These are phyloP conservation scores for Neofusicoccum parvum DNA, from an alignment of 2,329 filamentous ascomycete genomes.

Conservation along the genomic window DNA sequence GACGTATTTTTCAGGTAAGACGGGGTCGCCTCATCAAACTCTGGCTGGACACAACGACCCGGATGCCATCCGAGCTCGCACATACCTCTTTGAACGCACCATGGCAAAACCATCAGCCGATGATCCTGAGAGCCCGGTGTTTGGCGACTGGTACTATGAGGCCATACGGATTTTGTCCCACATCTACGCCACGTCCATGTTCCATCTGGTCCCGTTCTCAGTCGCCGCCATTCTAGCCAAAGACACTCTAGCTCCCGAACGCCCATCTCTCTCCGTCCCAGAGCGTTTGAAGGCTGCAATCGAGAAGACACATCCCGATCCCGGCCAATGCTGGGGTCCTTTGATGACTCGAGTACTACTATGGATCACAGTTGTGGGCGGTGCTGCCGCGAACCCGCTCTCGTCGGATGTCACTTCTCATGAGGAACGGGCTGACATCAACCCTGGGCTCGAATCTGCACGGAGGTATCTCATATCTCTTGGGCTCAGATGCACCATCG, in stretches of 20 bases:
- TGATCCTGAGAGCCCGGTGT: not conserved
- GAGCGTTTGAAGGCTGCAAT: conserved; percentile 1
- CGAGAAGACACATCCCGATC: conserved; percentile 8
- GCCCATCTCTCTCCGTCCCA: not conserved
- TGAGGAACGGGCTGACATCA: not conserved
- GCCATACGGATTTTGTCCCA: conserved; percentile 1
- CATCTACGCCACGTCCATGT: conserved; percentile 6
- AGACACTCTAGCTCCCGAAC: not conserved
- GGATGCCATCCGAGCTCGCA: not conserved
- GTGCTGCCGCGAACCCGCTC: conserved; percentile 2
- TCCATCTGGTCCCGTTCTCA: conserved; percentile 3
- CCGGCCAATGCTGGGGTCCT: conserved; percentile 1
- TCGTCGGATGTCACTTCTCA: not conserved
- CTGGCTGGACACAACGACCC: not conserved
- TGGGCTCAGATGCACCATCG: conserved; percentile 1
- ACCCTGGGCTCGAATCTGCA: not conserved
- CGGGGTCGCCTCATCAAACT: not conserved
- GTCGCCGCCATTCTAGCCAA: conserved; percentile 4
- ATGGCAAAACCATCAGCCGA: conserved; percentile 3
- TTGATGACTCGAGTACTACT: conserved; percentile 9
- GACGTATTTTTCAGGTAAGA: not conserved
- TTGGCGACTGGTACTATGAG: conserved; percentile 12
- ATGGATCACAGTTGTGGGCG: not conserved
- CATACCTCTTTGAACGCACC: not conserved
- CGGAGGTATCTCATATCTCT: conserved; percentile 13